Evolutionary conservation across 768 basidiomycete genomes (phyloP).

Genomic region (Tubosaeta sp.): DNA sequence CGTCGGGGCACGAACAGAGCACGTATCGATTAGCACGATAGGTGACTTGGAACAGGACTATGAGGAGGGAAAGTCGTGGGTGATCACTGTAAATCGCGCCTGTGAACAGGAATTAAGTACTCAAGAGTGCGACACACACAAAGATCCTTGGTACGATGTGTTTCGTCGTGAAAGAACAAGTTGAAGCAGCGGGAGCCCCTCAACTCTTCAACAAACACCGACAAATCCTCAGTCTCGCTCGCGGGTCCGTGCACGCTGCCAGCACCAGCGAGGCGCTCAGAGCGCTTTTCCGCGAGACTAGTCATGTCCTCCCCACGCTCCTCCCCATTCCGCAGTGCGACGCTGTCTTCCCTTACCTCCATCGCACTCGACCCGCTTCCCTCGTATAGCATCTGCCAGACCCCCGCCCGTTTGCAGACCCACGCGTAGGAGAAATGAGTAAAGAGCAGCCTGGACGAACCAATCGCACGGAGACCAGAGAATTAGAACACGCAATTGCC

Average conservation of each 20-base stretch:
- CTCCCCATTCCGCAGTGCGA: slow-evolving; percentile 73
- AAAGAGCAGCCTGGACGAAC: slow-evolving; percentile 10
- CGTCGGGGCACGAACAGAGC: not conserved
- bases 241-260: slow-evolving; percentile 8
- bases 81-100: no score
- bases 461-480: slow-evolving; percentile 5
- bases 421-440: slow-evolving; percentile 17
- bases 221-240: not conserved
- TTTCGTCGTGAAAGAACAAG: no score
- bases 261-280: slow-evolving; percentile 35
- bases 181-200: no score
- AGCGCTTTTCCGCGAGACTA: slow-evolving; percentile 67
- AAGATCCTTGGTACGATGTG: no score
- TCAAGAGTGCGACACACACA: no score
- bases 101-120: no score
- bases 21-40: not conserved
- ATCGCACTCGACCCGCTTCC: slow-evolving; percentile 87
- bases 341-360: slow-evolving; percentile 89
- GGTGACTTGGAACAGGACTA: no score
- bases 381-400: slow-evolving; percentile 67
- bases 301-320: slow-evolving; percentile 52
- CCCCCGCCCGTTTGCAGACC: slow-evolving; percentile 51
- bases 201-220: no score
- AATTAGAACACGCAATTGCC: not conserved
- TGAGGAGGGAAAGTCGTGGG: no score